Evolutionary conservation across 495 filamentous ascomycete genomes (phyloP).

Genomic region (Penicillium egyptiacum): DNA sequence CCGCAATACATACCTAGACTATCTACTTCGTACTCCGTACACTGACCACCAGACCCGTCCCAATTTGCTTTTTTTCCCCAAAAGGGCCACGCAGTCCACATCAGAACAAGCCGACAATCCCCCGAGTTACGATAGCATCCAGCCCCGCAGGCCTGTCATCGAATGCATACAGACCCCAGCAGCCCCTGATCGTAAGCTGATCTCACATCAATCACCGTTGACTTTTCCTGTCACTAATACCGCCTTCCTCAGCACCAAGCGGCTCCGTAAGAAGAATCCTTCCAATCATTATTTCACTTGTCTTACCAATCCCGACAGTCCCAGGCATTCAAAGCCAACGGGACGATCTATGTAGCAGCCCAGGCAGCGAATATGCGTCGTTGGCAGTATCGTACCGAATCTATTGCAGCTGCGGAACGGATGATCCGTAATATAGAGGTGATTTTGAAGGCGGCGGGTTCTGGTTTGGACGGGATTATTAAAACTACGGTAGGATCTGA

Average conservation of each 20-base stretch:
- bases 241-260: background rate
- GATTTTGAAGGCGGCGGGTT: constrained; percentile 2
- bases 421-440: constrained; percentile 2
- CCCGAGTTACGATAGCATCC: constrained; percentile 1
- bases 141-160: background rate
- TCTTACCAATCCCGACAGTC: constrained; percentile 1
- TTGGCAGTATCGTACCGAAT: background rate
- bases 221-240: background rate
- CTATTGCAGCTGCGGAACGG: background rate
- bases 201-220: background rate
- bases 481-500: constrained; percentile 3
- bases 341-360: constrained; percentile 1
- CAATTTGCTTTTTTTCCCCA: background rate
- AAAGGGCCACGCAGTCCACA: background rate
- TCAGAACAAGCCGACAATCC: constrained; percentile 1
- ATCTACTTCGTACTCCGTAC: background rate
- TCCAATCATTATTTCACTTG: background rate
- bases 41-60: background rate
- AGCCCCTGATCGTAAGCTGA: background rate
- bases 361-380: background rate
- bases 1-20: background rate
- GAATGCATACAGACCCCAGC: constrained; percentile 3
- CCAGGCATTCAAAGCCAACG: constrained; percentile 7
- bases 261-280: background rate
- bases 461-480: background rate